Conservation (phyloP, 2,329 filamentous ascomycete genomes). For the Aspergillus fructus region DNA sequence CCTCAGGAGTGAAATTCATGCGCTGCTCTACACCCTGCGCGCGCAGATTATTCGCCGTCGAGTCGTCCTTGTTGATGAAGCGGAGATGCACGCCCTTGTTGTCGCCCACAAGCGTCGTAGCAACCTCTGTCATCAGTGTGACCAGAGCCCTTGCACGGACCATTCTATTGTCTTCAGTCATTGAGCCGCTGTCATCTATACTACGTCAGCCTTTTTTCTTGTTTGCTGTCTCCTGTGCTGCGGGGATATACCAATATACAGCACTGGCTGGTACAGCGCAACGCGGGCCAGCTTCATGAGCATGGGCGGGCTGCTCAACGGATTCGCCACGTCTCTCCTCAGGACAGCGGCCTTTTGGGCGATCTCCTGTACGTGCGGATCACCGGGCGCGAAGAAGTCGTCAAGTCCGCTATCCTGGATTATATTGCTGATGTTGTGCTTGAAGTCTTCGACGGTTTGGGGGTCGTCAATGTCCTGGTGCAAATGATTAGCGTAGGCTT, state of each 20-base stretch:
- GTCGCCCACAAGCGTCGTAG: background rate
- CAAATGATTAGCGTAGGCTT: background rate
- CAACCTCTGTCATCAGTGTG: background rate
- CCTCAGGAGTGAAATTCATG: background rate
- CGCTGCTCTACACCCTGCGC: background rate
- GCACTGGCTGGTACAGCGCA: background rate
- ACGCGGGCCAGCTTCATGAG: background rate
- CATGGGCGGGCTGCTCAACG: background rate
- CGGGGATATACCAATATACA: background rate
- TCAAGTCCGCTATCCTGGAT: background rate
- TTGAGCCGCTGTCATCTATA: slow-evolving; percentile 2
- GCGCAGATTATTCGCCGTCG: background rate
- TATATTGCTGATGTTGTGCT: background rate
- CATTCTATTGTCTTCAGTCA: background rate
- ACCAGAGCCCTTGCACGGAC: background rate
- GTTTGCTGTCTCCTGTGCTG: no score
- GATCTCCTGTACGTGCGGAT: background rate
- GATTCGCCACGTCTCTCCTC: background rate
- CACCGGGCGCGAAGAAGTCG: background rate
- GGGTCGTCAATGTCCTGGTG: background rate
- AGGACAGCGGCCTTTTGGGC: background rate
- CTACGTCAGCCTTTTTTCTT: background rate
- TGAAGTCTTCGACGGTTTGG: background rate
- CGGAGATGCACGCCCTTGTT: background rate
- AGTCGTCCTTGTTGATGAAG: background rate